Conservation (phyloP, 2,329 filamentous ascomycete genomes). For the Parafenestella ontariensis region DNA sequence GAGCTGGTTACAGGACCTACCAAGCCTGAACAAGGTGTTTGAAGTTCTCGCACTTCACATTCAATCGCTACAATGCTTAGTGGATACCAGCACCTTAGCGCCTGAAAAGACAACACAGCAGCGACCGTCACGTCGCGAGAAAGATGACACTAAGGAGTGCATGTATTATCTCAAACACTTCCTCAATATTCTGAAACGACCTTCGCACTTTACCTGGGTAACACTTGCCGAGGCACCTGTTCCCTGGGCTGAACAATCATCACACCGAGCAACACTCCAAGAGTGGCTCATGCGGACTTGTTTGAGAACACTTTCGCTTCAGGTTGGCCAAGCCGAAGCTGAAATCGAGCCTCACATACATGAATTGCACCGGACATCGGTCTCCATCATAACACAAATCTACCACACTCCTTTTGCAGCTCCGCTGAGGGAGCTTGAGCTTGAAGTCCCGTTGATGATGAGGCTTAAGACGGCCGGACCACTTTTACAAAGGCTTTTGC, state of each 20-base stretch:
- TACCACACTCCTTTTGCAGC: slow-evolving; percentile 68
- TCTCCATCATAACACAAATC: slow-evolving; percentile 70
- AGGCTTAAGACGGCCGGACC: slow-evolving; percentile 64
- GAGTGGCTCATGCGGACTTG: slow-evolving; percentile 72
- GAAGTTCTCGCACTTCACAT: slow-evolving; percentile 44
- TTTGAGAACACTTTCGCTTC: slow-evolving; percentile 65
- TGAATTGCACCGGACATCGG: slow-evolving; percentile 73
- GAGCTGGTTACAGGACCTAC: slow-evolving; percentile 75
- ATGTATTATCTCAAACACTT: slow-evolving; percentile 80
- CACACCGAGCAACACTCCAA: slow-evolving; percentile 63
- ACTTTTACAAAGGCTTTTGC: slow-evolving; percentile 77
- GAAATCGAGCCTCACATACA: slow-evolving; percentile 57
- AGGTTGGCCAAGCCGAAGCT: slow-evolving; percentile 40
- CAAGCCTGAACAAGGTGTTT: slow-evolving; percentile 59
- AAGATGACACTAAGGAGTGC: slow-evolving; percentile 75
- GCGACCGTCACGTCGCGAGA: slow-evolving; percentile 3
- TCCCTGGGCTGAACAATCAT: slow-evolving; percentile 56
- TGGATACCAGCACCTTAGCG: slow-evolving; percentile 20
- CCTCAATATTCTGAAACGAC: slow-evolving; percentile 73
- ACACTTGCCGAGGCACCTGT: slow-evolving; percentile 70
- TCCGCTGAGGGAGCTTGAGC: slow-evolving; percentile 66
- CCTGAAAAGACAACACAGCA: slow-evolving; percentile 10
- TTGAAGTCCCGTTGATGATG: slow-evolving; percentile 75
- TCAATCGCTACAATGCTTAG: slow-evolving; percentile 40
- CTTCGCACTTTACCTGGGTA: slow-evolving; percentile 73